phyloP scores from a whole-genome alignment of 352 stramenopile species.

The Phytophthora tubulina region DNA sequence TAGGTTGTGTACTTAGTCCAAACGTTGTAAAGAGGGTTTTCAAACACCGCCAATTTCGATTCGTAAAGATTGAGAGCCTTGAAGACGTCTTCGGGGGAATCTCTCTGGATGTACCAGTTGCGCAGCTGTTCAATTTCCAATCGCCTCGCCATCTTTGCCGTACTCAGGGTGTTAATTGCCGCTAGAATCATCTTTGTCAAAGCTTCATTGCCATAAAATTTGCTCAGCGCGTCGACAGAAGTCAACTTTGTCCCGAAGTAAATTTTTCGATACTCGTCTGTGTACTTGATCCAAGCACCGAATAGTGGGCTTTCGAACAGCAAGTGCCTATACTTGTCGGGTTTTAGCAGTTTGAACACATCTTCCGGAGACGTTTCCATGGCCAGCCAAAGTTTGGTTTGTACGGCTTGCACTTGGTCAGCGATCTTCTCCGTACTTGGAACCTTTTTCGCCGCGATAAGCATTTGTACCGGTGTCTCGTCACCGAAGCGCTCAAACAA shows the following conservation, averaged over 20 bases:
- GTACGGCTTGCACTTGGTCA: conserved; percentile 1
- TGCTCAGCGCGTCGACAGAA: background rate
- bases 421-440: conserved; percentile 7
- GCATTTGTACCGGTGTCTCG: background rate
- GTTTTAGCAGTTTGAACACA: conserved; percentile 17
- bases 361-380: background rate
- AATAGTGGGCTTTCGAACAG: conserved; percentile 14
- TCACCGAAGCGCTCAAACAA: background rate
- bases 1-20: conserved; percentile 20
- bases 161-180: background rate
- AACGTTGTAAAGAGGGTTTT: conserved; percentile 14
- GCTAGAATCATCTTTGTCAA: conserved; percentile 14
- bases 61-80: conserved; percentile 10
- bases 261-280: conserved; percentile 10
- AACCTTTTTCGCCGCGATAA: conserved; percentile 14
- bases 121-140: conserved; percentile 19
- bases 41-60: background rate
- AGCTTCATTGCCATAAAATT: conserved; percentile 1
- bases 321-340: background rate
- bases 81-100: conserved; percentile 9
- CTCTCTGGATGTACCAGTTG: conserved; percentile 8
- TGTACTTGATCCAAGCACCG: conserved; percentile 20
- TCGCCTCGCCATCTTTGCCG: background rate
- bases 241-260: conserved; percentile 8
- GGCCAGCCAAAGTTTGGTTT: conserved; percentile 7